A percentile compares a stretch with the other conserved stretches of the same genome.
phyloP scores from a whole-genome alignment of 345 rosid genomes.

The Garcia nutans region DNA sequence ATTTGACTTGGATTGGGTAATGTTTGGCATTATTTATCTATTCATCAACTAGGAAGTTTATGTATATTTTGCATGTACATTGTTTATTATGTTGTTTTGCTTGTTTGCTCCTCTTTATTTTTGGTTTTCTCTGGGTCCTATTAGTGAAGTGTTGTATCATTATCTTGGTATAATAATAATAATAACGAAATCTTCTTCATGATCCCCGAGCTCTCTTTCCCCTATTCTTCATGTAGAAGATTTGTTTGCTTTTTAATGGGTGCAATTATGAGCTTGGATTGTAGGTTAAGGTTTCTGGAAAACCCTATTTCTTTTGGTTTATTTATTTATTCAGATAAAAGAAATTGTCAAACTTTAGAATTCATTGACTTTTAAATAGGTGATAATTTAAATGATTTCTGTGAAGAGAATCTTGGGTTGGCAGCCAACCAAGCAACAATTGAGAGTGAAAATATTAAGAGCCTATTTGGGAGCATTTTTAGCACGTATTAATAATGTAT shows the following conservation, averaged over 20 bases:
- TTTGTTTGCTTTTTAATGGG: neutral
- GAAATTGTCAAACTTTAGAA: neutral
- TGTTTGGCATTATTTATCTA: constrained; percentile 11
- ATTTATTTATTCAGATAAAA: neutral
- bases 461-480: too few relatives aligned
- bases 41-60: constrained; percentile 13
- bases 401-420: neutral
- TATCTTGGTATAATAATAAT: constrained; percentile 1
- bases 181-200: too few relatives aligned
- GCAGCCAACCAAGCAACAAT: neutral
- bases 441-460: neutral
- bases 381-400: neutral
- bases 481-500: too few relatives aligned
- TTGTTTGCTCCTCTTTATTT: neutral
- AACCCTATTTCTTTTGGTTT: neutral
- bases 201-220: neutral
- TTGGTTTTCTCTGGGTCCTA: neutral
- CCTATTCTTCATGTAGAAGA: neutral
- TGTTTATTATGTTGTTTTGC: neutral
- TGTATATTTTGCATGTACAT: constrained; percentile 19
- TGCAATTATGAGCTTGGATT: neutral
- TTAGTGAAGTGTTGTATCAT: constrained; percentile 8
- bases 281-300: neutral
- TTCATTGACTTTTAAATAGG: neutral
- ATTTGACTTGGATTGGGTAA: constrained; percentile 4